Evolutionary conservation across 148 eudicot species (phyloP).

Genomic region (Polygonum aviculare): DNA sequence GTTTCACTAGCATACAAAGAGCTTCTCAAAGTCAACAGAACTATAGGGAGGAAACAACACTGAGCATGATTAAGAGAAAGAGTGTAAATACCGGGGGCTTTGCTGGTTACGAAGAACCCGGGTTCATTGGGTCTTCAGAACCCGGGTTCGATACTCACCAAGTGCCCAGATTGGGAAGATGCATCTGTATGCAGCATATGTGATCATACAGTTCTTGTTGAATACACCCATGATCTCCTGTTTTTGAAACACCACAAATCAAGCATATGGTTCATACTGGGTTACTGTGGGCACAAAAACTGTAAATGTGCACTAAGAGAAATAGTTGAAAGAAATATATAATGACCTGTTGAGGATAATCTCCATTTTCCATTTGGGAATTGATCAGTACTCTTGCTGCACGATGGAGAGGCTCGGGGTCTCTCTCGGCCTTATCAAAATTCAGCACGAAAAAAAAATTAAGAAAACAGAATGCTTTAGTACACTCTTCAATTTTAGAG

Average conservation of each 20-base stretch:
- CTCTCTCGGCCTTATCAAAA: conserved; percentile 49
- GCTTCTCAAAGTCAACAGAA: neutral
- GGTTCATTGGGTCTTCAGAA: conserved; percentile 24
- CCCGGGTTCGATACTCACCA: conserved; percentile 67
- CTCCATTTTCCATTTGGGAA: conserved; percentile 81
- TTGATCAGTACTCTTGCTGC: conserved; percentile 75
- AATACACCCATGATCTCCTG: conserved; percentile 96
- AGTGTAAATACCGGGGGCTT: neutral
- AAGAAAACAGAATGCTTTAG: neutral
- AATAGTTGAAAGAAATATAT: neutral
- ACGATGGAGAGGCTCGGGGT: conserved; percentile 62
- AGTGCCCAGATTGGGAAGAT: conserved; percentile 90
- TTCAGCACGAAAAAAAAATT: neutral
- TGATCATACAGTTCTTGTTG: conserved; percentile 89
- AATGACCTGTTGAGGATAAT: conserved; percentile 84
- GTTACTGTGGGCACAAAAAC: too few species aligned
- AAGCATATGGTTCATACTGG: neutral
- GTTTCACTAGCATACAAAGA: neutral
- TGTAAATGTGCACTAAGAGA: neutral
- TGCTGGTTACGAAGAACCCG: too few species aligned
- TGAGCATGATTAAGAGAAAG: neutral
- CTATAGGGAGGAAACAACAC: neutral
- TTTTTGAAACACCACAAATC: neutral
- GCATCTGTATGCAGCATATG: conserved; percentile 74
- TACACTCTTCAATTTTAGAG: neutral